These are phyloP conservation scores for Phytophthora melonis DNA, from an alignment of 352 stramenopile species.

Conservation along the genomic window DNA sequence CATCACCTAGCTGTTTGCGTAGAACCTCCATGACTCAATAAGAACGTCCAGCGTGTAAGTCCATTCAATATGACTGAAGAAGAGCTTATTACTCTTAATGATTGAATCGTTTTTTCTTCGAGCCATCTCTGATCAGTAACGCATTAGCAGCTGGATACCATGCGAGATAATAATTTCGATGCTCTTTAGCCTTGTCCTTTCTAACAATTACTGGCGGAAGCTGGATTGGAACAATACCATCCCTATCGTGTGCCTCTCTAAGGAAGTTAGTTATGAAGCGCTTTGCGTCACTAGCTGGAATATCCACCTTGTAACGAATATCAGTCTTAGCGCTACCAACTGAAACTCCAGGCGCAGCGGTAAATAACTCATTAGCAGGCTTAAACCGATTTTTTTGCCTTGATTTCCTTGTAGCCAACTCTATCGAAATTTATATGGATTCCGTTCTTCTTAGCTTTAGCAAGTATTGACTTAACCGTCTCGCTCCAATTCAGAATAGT, in stretches of 20 bases:
- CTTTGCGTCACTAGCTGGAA: neutral
- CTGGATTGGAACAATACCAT: neutral
- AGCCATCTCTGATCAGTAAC: neutral
- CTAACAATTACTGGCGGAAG: neutral
- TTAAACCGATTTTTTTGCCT: no score
- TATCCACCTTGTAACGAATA: neutral
- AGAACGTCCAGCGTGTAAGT: neutral
- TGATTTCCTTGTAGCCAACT: no score
- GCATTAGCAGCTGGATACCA: neutral
- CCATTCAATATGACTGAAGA: neutral
- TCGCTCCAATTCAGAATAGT: no score
- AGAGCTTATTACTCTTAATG: neutral
- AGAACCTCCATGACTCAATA: neutral
- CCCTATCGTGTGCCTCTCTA: neutral
- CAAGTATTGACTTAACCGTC: no score
- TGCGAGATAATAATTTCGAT: neutral
- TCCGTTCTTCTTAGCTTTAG: no score
- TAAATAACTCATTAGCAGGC: no score
- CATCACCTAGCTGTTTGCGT: no score
- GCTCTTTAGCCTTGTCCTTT: neutral
- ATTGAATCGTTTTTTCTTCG: no score
- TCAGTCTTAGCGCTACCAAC: no score
- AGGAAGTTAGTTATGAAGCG: neutral
- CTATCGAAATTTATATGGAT: no score
- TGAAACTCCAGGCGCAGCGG: no score